Base-by-base conservation (phyloP, 495 filamentous ascomycete species). In the Ascobolus immersus region DNA sequence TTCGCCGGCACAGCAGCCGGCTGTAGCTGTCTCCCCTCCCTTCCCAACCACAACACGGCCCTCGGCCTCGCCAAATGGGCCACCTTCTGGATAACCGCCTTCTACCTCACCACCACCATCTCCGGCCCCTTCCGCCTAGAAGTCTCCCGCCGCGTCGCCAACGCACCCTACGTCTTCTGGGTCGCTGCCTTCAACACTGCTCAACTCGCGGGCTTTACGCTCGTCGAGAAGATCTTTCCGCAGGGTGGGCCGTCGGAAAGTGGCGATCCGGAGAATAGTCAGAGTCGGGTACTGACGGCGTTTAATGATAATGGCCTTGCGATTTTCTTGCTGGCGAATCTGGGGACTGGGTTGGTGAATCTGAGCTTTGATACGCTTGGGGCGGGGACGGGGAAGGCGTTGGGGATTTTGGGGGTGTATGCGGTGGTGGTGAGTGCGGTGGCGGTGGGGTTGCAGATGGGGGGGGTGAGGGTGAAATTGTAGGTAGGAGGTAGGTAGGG, bases 121-220 rank as follows among this genome's bases (percentile, higher is more conserved):
- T n/a, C n/a, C n/a, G n/a, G 74, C 37, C 80, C 78, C 8, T 57
- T 73, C 14, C 67, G 65, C 4, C 57, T 91, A 14, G 57, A 56
- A 2, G 78, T 93, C 5, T 94, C 86, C 4, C 71, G 86, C 20
- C 69, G 86, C 8, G 55, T 99, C 12, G 86, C 86, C 5, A 94
- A 94, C 46, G 66, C 92, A 34, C 81, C 86, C 0, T 99, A 99
- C 45, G 56, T 93, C 21, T 56, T 92, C 32, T 99, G 84, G 84
- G 72, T 89, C n/a, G 57, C 68, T 10, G 71, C 79, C 4, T 94
- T 81, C 60, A 99, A 94, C 50, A 73, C 64, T 34, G 58, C 55
- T 5, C 77, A 92, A 48, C 52, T 99, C 12, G 57, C 75, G 4
- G 55, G 71, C 4, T 93, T 82, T 49, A 78, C 70, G 45, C 44